These are phyloP conservation scores for Penicillium steckii DNA, from an alignment of 495 filamentous ascomycete species.

Conservation along the genomic window DNA sequence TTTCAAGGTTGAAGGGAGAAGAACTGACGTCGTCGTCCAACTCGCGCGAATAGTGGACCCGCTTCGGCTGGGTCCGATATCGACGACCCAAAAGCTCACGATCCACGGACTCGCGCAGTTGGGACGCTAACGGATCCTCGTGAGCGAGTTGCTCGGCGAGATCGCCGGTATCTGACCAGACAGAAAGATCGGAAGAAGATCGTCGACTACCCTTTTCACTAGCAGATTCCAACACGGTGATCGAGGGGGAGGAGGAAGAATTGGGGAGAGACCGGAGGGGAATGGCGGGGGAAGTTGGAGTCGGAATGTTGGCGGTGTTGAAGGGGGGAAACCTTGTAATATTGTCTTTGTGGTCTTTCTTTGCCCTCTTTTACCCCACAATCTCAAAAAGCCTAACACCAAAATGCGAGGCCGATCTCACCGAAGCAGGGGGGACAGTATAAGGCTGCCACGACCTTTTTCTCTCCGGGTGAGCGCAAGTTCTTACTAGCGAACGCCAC, in stretches of 20 bases:
- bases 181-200: constrained; percentile 68
- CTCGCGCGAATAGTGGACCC: constrained; percentile 49
- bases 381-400: too few species aligned
- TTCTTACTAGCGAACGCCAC: constrained; percentile 6
- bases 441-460: neutral
- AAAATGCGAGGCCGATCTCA: neutral
- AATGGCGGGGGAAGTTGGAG: constrained; percentile 52
- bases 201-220: constrained; percentile 51
- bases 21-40: constrained; percentile 46
- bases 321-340: neutral
- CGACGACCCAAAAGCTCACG: constrained; percentile 45
- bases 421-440: neutral
- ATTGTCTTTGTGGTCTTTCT: too few species aligned
- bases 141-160: constrained; percentile 84
- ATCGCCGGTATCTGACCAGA: constrained; percentile 92
- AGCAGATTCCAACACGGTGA: constrained; percentile 36
- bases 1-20: constrained; percentile 62
- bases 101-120: constrained; percentile 60
- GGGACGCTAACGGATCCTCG: constrained; percentile 73
- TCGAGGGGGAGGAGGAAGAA: constrained; percentile 34
- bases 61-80: constrained; percentile 41
- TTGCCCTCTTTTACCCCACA: too few species aligned
- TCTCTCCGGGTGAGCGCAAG: neutral
- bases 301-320: constrained; percentile 59
- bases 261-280: constrained; percentile 55